Percentiles rank a stretch among this genome's conserved stretches.
Evolutionary conservation across 2,329 filamentous ascomycete species (phyloP).

Genomic region (Lomentospora prolificans): DNA sequence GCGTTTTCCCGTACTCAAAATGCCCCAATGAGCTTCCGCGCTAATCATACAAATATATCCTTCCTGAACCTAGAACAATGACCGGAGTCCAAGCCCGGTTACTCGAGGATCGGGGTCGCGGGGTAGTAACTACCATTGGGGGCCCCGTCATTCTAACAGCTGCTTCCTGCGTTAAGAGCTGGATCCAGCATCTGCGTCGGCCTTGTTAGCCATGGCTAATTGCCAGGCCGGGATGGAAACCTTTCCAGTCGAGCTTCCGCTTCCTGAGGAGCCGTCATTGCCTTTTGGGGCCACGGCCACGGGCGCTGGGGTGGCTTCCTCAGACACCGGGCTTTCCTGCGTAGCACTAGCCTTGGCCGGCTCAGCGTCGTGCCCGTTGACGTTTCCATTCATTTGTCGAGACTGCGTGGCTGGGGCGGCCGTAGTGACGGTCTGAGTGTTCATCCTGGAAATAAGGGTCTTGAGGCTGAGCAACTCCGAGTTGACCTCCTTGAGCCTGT

Average conservation of each 20-base stretch:
- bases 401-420: constrained; percentile 14
- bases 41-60: not conserved
- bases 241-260: constrained; percentile 36
- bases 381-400: constrained; percentile 12
- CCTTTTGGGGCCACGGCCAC: not conserved
- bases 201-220: constrained; percentile 41
- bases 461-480: constrained; percentile 87
- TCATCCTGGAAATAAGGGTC: constrained; percentile 63
- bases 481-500: constrained; percentile 72
- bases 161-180: constrained; percentile 8
- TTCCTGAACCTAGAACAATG: not conserved
- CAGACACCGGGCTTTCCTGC: not conserved
- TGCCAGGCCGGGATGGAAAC: constrained; percentile 75
- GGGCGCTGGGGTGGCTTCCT: not conserved
- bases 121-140: no score
- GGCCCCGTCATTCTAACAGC: no score
- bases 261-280: constrained; percentile 8
- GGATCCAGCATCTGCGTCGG: constrained; percentile 17
- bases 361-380: constrained; percentile 15
- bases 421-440: constrained; percentile 18
- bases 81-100: no score
- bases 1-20: not conserved
- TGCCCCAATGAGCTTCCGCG: not conserved
- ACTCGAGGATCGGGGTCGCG: no score
- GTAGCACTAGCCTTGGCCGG: not conserved